Conservation (phyloP, 371 early-diverging fungal species). For the Mucor mucedo region DNA sequence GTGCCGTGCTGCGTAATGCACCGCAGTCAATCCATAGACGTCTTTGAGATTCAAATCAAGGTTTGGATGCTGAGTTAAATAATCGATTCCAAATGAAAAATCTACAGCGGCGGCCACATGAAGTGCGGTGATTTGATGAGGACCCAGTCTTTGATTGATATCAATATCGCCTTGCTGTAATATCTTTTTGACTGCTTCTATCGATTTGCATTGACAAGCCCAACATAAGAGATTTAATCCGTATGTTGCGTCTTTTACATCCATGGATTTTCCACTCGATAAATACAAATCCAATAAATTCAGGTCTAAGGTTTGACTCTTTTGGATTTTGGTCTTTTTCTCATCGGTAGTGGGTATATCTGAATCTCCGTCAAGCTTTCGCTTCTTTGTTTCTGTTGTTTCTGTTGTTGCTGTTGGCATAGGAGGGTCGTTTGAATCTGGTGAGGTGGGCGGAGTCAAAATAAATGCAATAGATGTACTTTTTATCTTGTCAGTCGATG, state of each 20-base stretch:
- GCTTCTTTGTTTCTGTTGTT: neutral
- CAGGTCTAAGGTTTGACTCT: neutral
- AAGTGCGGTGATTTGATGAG: conserved; percentile 38
- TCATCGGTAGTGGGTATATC: neutral
- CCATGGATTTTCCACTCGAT: conserved; percentile 5
- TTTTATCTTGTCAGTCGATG: neutral
- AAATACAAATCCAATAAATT: conserved; percentile 6
- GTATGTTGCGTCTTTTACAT: conserved; percentile 8
- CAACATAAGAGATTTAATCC: conserved; percentile 15
- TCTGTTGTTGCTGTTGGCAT: neutral
- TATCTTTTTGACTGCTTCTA: conserved; percentile 18
- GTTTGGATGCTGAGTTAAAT: conserved; percentile 28
- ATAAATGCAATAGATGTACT: neutral
- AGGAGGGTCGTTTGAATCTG: neutral
- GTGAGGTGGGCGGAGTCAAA: conserved; percentile 6
- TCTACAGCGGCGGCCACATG: conserved; percentile 36
- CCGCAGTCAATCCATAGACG: conserved; percentile 61
- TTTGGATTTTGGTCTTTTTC: neutral
- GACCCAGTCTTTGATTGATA: conserved; percentile 42
- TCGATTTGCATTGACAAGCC: conserved; percentile 21
- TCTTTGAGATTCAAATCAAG: conserved; percentile 61
- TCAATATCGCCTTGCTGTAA: conserved; percentile 38
- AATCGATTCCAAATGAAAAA: conserved; percentile 23
- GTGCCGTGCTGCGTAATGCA: conserved; percentile 33
- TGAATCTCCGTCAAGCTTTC: neutral